A percentile compares a stretch with the other conserved stretches of the same genome.
These are phyloP conservation scores for Amaranthus tricolor DNA, from an alignment of 179 eudicot species.

Conservation along the genomic window DNA sequence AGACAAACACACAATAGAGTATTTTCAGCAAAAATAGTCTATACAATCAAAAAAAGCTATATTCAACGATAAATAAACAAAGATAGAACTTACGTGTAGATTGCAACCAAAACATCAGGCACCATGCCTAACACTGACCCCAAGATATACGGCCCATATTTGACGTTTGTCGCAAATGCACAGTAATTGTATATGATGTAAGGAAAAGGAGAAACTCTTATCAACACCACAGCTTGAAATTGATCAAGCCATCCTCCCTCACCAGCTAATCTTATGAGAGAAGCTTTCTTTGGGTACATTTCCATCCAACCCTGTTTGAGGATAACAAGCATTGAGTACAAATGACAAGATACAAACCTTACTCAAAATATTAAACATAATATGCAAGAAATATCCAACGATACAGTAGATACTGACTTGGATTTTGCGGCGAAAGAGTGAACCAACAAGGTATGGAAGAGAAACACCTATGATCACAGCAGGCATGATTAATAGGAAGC, in stretches of 20 bases:
- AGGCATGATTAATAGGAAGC: conserved; percentile 72
- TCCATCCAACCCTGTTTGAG: conserved; percentile 67
- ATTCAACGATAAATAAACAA: background rate
- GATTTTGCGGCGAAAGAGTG: conserved; percentile 66
- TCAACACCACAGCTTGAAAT: conserved; percentile 70
- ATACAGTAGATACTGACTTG: conserved; percentile 43
- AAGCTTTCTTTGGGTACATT: conserved; percentile 78
- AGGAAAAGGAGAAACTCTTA: conserved; percentile 95
- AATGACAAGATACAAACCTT: background rate
- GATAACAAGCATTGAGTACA: conserved; percentile 16
- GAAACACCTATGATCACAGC: conserved; percentile 73
- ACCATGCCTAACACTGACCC: conserved; percentile 84
- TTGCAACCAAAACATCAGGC: conserved; percentile 85
- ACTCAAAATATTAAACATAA: background rate
- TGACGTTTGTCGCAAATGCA: conserved; percentile 86
- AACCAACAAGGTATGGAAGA: conserved; percentile 76
- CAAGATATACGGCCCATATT: conserved; percentile 71
- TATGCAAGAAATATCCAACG: background rate
- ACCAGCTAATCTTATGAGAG: conserved; percentile 78
- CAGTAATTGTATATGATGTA: conserved; percentile 80
- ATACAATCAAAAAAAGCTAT: background rate
- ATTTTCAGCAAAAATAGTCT: background rate
- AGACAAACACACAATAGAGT: background rate
- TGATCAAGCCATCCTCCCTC: conserved; percentile 83
- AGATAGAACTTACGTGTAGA: conserved; percentile 71